Evolutionary conservation across 2,329 filamentous ascomycete species (phyloP).

Genomic region (Juglanconis oblonga): DNA sequence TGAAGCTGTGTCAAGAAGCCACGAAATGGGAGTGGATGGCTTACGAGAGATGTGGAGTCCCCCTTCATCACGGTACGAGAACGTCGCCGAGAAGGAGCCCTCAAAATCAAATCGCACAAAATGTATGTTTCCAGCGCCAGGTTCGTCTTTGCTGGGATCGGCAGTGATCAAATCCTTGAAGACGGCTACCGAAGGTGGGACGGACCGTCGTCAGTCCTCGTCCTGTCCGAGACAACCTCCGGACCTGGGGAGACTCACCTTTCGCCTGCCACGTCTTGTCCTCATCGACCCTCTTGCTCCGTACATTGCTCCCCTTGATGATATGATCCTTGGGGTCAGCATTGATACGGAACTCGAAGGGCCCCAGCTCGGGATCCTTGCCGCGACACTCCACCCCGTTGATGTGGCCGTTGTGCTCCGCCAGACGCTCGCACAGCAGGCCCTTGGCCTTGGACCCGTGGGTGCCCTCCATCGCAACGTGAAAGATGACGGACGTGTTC

Average conservation of each 20-base stretch:
- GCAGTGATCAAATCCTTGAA: slow-evolving; percentile 54
- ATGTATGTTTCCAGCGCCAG: slow-evolving; percentile 59
- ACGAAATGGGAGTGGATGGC: neutral
- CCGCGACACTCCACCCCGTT: slow-evolving; percentile 56
- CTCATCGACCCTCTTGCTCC: slow-evolving; percentile 53
- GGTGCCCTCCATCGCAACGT: slow-evolving; percentile 58
- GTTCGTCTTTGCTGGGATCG: slow-evolving; percentile 56
- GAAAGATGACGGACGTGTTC: slow-evolving; percentile 59
- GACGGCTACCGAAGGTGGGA: slow-evolving; percentile 43
- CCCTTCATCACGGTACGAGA: slow-evolving; percentile 4
- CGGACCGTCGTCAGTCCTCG: neutral
- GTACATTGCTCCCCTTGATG: slow-evolving; percentile 52
- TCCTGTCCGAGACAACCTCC: neutral
- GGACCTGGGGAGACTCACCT: slow-evolving; percentile 30
- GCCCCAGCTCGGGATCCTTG: slow-evolving; percentile 53
- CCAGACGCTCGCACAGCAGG: slow-evolving; percentile 10
- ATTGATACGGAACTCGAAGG: slow-evolving; percentile 59
- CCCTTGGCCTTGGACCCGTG: slow-evolving; percentile 38
- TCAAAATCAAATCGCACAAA: slow-evolving; percentile 64
- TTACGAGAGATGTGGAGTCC: slow-evolving; percentile 3
- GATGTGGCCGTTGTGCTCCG: slow-evolving; percentile 22
- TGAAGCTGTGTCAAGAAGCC: neutral
- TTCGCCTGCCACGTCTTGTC: slow-evolving; percentile 67
- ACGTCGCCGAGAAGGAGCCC: slow-evolving; percentile 45
- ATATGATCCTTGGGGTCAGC: slow-evolving; percentile 53